These are phyloP conservation scores for Lagenidium giganteum DNA, from an alignment of 352 stramenopile genomes.

Conservation along the genomic window DNA sequence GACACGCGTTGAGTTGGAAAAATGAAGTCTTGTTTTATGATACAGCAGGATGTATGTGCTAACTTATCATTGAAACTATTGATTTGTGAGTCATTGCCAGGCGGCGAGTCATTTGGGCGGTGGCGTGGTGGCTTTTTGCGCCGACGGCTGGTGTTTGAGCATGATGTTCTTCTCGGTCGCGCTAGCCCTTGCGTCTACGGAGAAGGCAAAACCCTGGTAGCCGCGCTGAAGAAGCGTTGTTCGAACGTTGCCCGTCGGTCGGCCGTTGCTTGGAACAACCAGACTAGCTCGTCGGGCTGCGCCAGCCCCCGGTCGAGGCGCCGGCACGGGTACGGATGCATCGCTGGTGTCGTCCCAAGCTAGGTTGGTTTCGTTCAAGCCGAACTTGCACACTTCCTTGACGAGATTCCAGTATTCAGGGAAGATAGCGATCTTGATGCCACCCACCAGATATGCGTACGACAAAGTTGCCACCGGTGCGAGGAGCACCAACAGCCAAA, in stretches of 20 bases:
- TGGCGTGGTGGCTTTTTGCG: too few relatives aligned
- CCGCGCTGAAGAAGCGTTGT: slow-evolving; percentile 16
- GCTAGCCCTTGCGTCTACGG: slow-evolving; percentile 45
- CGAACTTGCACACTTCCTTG: slow-evolving; percentile 71
- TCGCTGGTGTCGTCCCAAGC: slow-evolving; percentile 65
- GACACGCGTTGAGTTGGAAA: too few relatives aligned
- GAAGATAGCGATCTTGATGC: slow-evolving; percentile 49
- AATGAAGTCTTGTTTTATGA: too few relatives aligned
- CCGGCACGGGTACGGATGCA: slow-evolving; percentile 41
- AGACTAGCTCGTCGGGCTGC: slow-evolving; percentile 20
- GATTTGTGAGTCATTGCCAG: too few relatives aligned
- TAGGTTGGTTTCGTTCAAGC: slow-evolving; percentile 44
- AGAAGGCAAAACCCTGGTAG: slow-evolving; percentile 77
- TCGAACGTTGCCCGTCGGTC: background rate
- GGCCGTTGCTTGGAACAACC: slow-evolving; percentile 30
- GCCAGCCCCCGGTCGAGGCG: slow-evolving; percentile 1
- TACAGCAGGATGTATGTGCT: too few relatives aligned
- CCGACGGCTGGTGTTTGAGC: too few relatives aligned
- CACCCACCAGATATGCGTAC: slow-evolving; percentile 46
- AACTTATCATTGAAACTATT: too few relatives aligned
- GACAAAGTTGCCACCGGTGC: slow-evolving; percentile 45
- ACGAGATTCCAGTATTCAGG: slow-evolving; percentile 78
- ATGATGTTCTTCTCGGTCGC: slow-evolving; percentile 42
- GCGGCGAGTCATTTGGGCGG: too few relatives aligned
- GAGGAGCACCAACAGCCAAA: slow-evolving; percentile 59